phyloP scores from a whole-genome alignment of 208 protist genomes.

The Leishmania guyanensis region DNA sequence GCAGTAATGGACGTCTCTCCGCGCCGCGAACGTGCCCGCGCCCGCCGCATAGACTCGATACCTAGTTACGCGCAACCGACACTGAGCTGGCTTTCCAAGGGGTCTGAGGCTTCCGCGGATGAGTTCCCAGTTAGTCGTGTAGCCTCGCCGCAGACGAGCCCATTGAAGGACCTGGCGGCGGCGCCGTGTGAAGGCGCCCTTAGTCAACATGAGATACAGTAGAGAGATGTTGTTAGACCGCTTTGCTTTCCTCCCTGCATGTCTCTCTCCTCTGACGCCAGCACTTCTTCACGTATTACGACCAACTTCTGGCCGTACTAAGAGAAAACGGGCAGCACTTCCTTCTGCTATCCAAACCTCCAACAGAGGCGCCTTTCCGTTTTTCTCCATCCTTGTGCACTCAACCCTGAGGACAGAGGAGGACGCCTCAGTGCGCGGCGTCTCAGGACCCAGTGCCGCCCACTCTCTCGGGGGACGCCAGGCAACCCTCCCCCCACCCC shows the following conservation, averaged over 20 bases:
- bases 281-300: no score
- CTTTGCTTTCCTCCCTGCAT: not conserved
- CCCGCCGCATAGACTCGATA: not conserved
- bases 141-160: not conserved
- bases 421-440: not conserved
- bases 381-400: not conserved
- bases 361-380: not conserved
- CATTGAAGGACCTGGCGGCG: not conserved
- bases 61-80: conserved; percentile 80
- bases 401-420: not conserved
- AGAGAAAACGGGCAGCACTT: not conserved
- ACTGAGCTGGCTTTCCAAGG: conserved; percentile 73
- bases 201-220: not conserved
- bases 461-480: not conserved
- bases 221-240: not conserved
- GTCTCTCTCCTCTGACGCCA: not conserved
- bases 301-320: not conserved
- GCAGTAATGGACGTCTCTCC: conserved; percentile 3
- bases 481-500: not conserved
- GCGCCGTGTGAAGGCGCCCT: not conserved
- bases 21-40: not conserved
- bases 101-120: conserved; percentile 37
- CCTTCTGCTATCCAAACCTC: not conserved
- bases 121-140: conserved; percentile 17
- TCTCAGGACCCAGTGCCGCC: not conserved